These are phyloP conservation scores for Aspergillus proliferans DNA, from an alignment of 2,329 filamentous ascomycete species.

Conservation along the genomic window DNA sequence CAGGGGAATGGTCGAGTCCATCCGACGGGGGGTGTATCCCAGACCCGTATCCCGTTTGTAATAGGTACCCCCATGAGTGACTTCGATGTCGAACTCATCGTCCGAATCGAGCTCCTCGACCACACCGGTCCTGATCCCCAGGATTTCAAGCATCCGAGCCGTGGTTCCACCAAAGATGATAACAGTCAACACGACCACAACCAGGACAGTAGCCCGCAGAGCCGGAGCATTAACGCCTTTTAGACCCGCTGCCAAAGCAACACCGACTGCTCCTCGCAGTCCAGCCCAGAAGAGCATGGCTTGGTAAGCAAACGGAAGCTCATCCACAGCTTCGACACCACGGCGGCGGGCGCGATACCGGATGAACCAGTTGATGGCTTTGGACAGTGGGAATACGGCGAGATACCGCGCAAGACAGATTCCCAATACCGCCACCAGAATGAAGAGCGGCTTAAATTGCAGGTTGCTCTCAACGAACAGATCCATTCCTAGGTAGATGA, in stretches of 20 bases:
- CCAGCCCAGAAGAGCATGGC: slow-evolving; percentile 99
- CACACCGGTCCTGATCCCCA: slow-evolving; percentile 92
- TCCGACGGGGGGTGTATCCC: slow-evolving; percentile 65
- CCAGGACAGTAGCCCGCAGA: slow-evolving; percentile 87
- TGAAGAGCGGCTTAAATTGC: slow-evolving; percentile 89
- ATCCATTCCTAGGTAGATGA: slow-evolving; percentile 94
- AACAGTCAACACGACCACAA: slow-evolving; percentile 93
- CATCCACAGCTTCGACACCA: slow-evolving; percentile 72
- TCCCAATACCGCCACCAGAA: slow-evolving; percentile 83
- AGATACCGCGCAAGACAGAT: slow-evolving; percentile 91
- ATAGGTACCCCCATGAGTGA: slow-evolving; percentile 64
- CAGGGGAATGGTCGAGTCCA: slow-evolving; percentile 54
- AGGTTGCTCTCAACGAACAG: slow-evolving; percentile 86
- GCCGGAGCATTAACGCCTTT: slow-evolving; percentile 74
- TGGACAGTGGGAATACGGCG: slow-evolving; percentile 88
- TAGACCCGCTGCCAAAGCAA: slow-evolving; percentile 84
- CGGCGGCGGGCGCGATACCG: slow-evolving; percentile 73
- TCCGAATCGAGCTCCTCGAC: slow-evolving; percentile 96
- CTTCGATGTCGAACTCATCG: slow-evolving; percentile 96
- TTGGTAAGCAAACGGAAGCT: slow-evolving; percentile 90
- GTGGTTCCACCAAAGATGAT: slow-evolving; percentile 99
- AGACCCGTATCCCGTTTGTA: slow-evolving; percentile 73
- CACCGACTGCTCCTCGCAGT: slow-evolving; percentile 87
- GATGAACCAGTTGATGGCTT: slow-evolving; percentile 85
- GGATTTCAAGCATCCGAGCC: slow-evolving; percentile 92